These are phyloP conservation scores for Blastobotrys americana DNA, from an alignment of 805 yeast genomes.

Conservation along the genomic window DNA sequence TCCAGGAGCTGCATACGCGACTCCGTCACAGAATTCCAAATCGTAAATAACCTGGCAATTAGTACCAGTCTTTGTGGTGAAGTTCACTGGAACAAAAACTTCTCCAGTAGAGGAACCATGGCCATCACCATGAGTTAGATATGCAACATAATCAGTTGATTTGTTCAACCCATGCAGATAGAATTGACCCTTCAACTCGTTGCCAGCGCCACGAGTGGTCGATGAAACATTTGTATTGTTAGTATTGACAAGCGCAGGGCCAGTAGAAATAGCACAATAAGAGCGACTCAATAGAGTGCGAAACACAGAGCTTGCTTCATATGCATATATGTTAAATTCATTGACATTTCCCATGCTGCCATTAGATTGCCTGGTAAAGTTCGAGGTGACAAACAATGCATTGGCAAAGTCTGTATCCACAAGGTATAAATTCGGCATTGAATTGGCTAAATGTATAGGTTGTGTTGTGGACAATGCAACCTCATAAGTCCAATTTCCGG, in stretches of 20 bases:
- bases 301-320: slow-evolving; percentile 5
- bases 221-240: slow-evolving; percentile 26
- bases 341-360: slow-evolving; percentile 9
- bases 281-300: slow-evolving; percentile 32
- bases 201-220: slow-evolving; percentile 41
- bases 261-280: slow-evolving; percentile 64
- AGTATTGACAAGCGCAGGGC: slow-evolving; percentile 37
- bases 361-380: slow-evolving; percentile 29
- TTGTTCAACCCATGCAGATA: slow-evolving; percentile 52
- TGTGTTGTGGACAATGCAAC: slow-evolving; percentile 41
- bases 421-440: slow-evolving; percentile 29
- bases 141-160: slow-evolving; percentile 58
- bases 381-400: slow-evolving; percentile 59
- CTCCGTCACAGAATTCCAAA: slow-evolving; percentile 67
- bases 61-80: slow-evolving; percentile 45
- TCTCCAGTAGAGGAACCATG: slow-evolving; percentile 44
- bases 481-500: slow-evolving; percentile 49
- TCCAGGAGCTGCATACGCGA: slow-evolving; percentile 82
- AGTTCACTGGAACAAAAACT: slow-evolving; percentile 45
- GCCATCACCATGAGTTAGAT: slow-evolving; percentile 45
- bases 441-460: slow-evolving; percentile 10
- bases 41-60: slow-evolving; percentile 71
- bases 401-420: slow-evolving; percentile 66
- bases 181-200: slow-evolving; percentile 48
- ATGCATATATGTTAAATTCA: slow-evolving; percentile 19